These are phyloP conservation scores for Chlorella ohadii DNA, from an alignment of 139 green algal species.

Conservation along the genomic window DNA sequence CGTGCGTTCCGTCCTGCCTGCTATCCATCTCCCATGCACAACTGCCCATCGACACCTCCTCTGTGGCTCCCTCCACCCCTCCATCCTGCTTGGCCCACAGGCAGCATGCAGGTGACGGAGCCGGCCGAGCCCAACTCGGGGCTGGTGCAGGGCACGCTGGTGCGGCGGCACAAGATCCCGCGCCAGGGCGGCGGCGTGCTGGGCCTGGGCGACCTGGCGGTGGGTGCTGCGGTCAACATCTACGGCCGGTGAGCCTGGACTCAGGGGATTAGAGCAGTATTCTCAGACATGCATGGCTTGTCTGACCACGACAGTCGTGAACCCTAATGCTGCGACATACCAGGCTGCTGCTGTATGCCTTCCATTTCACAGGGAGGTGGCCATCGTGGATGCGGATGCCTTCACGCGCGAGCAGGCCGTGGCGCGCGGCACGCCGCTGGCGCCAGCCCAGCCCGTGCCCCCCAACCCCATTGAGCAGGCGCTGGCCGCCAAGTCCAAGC, in stretches of 20 bases:
- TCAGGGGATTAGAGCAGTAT: no score
- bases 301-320: no score
- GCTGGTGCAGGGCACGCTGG: slow-evolving; percentile 82
- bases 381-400: slow-evolving; percentile 80
- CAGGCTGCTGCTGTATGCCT: no score
- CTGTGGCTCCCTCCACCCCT: no score
- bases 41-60: no score
- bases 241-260: slow-evolving; percentile 67
- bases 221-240: slow-evolving; percentile 77
- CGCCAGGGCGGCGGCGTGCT: slow-evolving; percentile 65
- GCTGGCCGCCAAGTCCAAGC: slow-evolving; percentile 26
- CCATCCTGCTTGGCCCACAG: no score
- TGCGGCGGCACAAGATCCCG: slow-evolving; percentile 82
- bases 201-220: slow-evolving; percentile 67
- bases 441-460: slow-evolving; percentile 57
- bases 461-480: slow-evolving; percentile 65
- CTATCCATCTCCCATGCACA: no score
- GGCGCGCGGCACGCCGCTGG: slow-evolving; percentile 44
- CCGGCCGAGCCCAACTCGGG: slow-evolving; percentile 53
- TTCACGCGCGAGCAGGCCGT: slow-evolving; percentile 78
- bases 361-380: slow-evolving; percentile 81
- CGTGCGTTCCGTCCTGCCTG: no score
- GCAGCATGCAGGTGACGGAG: slow-evolving; percentile 88
- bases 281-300: no score
- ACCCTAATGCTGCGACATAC: no score